Conservation (phyloP, 1,284 basidiomycete species). For the Pholiota adiposa region DNA sequence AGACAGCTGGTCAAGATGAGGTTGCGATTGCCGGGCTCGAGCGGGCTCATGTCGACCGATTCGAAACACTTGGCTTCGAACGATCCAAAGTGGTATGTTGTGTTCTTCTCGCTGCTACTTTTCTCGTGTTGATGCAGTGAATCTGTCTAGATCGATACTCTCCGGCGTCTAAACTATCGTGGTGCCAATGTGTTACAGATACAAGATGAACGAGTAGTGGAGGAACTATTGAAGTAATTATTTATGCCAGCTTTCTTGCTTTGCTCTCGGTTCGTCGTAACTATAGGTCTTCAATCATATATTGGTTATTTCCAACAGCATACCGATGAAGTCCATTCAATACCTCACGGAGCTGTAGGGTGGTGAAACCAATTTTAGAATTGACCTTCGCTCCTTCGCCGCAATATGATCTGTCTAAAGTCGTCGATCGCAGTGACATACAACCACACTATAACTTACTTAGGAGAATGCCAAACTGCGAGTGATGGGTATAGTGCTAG, state of each 20-base stretch:
- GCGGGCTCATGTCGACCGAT: constrained; percentile 73
- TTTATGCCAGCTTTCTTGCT: constrained; percentile 13
- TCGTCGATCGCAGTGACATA: not conserved
- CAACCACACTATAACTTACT: not conserved
- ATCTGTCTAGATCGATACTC: constrained; percentile 73
- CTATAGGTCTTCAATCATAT: constrained; percentile 4
- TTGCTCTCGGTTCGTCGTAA: not conserved
- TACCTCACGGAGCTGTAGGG: not conserved
- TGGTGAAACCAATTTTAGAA: no score
- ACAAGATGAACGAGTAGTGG: constrained; percentile 52
- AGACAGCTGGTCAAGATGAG: constrained; percentile 50
- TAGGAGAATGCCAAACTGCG: not conserved
- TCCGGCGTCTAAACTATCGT: constrained; percentile 91
- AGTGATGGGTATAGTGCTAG: not conserved
- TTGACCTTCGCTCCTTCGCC: not conserved
- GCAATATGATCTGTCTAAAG: not conserved
- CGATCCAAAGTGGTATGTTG: constrained; percentile 74
- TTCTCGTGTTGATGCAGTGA: constrained; percentile 1
- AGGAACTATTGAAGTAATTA: constrained; percentile 50
- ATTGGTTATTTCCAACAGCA: not conserved
- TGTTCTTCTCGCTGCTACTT: not conserved
- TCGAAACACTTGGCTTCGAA: constrained; percentile 76
- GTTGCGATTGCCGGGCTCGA: constrained; percentile 79
- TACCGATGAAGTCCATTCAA: not conserved
- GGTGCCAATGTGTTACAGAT: constrained; percentile 60